Evolutionary conservation across 805 yeast species (phyloP).

Genomic region (Ogataea polymorpha): DNA sequence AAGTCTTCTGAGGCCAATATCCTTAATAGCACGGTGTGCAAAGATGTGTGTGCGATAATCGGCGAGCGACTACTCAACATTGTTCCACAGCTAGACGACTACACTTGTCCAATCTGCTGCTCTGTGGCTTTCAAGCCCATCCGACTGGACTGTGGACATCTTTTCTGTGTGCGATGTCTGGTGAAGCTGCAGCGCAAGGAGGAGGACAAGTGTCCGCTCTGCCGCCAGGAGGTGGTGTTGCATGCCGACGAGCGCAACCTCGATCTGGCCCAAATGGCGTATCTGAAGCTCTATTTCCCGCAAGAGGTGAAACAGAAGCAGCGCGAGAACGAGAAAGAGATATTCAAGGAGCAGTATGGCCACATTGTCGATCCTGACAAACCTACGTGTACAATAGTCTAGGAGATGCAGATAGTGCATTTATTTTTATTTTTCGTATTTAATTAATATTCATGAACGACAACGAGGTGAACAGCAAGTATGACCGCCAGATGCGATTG

Average conservation of each 20-base stretch:
- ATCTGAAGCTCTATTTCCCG: constrained; percentile 63
- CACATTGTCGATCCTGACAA: constrained; percentile 28
- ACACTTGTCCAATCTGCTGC: constrained; percentile 70
- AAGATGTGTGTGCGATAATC: constrained; percentile 53
- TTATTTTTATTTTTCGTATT: neutral
- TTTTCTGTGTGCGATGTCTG: constrained; percentile 70
- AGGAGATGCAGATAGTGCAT: neutral
- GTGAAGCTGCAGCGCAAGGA: constrained; percentile 60
- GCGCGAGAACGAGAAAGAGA: constrained; percentile 49
- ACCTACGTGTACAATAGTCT: constrained; percentile 22
- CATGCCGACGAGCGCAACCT: constrained; percentile 58
- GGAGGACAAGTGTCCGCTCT: constrained; percentile 65
- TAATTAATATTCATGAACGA: constrained; percentile 26
- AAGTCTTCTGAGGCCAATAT: constrained; percentile 20
- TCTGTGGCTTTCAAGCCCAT: constrained; percentile 72
- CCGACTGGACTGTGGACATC: constrained; percentile 57
- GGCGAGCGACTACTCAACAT: constrained; percentile 51
- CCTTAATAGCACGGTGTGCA: constrained; percentile 42
- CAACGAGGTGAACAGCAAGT: constrained; percentile 45
- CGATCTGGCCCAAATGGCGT: constrained; percentile 49
- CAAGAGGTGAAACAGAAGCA: constrained; percentile 61
- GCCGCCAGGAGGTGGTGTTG: constrained; percentile 53
- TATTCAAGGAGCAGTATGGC: constrained; percentile 41
- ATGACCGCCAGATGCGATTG: constrained; percentile 83
- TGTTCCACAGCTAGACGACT: constrained; percentile 74